Conservation (phyloP, 352 stramenopile species). For the Pythium aquatile region DNA sequence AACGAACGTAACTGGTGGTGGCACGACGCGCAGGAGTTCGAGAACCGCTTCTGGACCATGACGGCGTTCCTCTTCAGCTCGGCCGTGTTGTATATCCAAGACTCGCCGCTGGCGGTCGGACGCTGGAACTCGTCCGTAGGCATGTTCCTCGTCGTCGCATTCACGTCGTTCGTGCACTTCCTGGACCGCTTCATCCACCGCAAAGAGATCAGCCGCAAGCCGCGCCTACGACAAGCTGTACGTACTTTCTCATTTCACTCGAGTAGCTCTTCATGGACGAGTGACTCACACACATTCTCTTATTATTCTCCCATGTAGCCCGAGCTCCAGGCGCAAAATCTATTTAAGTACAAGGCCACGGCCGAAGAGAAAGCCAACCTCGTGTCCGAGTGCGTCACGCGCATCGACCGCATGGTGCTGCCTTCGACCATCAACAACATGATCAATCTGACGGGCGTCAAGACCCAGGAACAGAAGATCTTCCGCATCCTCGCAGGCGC, state of each 20-base stretch:
- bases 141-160: conserved; percentile 74
- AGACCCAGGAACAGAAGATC: conserved; percentile 92
- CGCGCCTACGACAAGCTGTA: conserved; percentile 45
- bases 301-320: background rate
- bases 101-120: conserved; percentile 89
- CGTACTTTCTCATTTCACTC: conserved; percentile 2
- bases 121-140: conserved; percentile 70
- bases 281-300: background rate
- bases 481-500: conserved; percentile 94
- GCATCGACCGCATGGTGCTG: conserved; percentile 83
- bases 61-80: conserved; percentile 92
- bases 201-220: conserved; percentile 65
- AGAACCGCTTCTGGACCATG: conserved; percentile 97
- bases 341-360: conserved; percentile 83
- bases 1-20: conserved; percentile 84
- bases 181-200: conserved; percentile 82
- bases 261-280: background rate
- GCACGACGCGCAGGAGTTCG: conserved; percentile 92
- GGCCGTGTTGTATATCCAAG: conserved; percentile 92
- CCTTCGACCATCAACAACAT: conserved; percentile 90
- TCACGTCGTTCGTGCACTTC: conserved; percentile 78
- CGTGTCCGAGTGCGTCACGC: conserved; percentile 64
- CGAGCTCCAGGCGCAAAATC: conserved; percentile 39
- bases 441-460: conserved; percentile 79
- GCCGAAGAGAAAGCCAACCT: conserved; percentile 78